Evolutionary conservation across 768 basidiomycete species (phyloP), one percentile per base, ranked within the genome.

Genomic region (Tremella fuciformis): DNA sequence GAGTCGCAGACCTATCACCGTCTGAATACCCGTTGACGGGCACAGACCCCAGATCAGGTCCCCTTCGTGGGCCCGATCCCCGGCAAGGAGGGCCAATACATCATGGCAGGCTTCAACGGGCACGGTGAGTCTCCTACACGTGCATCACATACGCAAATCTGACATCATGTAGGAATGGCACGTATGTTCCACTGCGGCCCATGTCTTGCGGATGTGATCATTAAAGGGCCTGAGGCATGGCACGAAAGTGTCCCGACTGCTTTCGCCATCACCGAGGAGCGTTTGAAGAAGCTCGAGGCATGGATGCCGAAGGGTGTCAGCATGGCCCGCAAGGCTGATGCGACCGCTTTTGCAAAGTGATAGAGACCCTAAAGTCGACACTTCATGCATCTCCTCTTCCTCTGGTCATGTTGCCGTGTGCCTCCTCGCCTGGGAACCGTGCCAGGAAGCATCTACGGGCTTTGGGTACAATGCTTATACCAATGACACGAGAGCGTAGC

Each of bases 101-200:
- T 70, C 24, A 59, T 54, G 6, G 69, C 66, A 1, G 71, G 71
- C 8, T 70, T 57, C 42, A 69, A 64, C 40, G 67, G 63, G 11
- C 70, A 65, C 49, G 65, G 55, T 59, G 42, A 46, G 51, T 41
- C 42, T 11, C 11, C 29, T 6, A 34, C 29, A 4, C 11, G 29
- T 4, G 4, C 6, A 34, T 34, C 11, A 4, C 29, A 6, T 11
- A 11, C 11, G 29, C 11, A 11, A 34, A 11, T 19, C n/a, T 21
- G 2, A 37, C 3, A 9, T 8, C 11, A 2, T 25, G 41, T 55
- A 60, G 58, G 64, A 8, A 66, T 69, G 71, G 71, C 71, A 19
- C 55, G 71, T 2, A 73, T 73, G 59, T 70, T 70, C 60, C 55
- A 60, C 19, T 73, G 71, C 55, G 71, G 67, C 2, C 71, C 71